These are phyloP conservation scores for Solanum etuberosum DNA, from an alignment of 257 asterid species.

Conservation along the genomic window DNA sequence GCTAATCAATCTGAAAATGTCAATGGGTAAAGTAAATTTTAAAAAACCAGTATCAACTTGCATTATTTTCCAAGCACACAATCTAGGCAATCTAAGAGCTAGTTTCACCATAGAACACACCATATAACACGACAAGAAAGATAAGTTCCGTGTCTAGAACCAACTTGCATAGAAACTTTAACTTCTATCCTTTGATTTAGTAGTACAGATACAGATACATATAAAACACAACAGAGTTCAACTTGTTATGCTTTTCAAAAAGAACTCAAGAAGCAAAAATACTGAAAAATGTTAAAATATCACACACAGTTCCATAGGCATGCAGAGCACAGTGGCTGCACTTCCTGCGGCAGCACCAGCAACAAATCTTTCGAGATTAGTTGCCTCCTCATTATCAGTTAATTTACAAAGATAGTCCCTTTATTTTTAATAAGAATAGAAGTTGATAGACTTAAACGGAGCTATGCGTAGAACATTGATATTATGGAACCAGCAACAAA, in stretches of 20 bases:
- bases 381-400: slow-evolving; percentile 66
- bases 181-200: background rate
- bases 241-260: background rate
- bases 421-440: slow-evolving; percentile 76
- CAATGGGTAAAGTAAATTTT: background rate
- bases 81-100: background rate
- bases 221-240: background rate
- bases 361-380: slow-evolving; percentile 71
- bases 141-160: background rate
- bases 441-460: slow-evolving; percentile 78
- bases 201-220: background rate
- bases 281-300: slow-evolving; percentile 3
- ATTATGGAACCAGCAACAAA: background rate
- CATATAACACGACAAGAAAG: background rate
- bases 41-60: background rate
- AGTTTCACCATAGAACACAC: background rate
- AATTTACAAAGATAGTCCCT: slow-evolving; percentile 47
- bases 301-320: slow-evolving; percentile 90
- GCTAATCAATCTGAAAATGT: background rate
- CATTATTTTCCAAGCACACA: background rate
- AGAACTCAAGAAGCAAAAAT: background rate
- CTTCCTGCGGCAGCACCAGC: slow-evolving; percentile 97
- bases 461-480: slow-evolving; percentile 76
- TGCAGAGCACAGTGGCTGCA: slow-evolving; percentile 77
- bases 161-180: background rate